Base-by-base conservation (phyloP, 2,329 filamentous ascomycete genomes). In the Colletotrichum sublineola region DNA sequence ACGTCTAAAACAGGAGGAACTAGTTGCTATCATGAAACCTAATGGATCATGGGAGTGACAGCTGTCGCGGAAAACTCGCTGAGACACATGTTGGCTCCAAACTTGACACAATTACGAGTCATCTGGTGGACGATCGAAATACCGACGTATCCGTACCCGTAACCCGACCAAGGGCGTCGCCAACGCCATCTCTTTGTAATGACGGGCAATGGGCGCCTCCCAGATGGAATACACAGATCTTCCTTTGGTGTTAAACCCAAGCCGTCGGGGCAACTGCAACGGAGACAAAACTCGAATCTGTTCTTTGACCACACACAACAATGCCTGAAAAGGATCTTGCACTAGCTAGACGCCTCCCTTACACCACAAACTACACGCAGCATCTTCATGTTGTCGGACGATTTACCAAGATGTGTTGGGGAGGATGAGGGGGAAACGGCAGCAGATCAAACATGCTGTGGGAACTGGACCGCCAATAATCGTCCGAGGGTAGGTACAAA, bases 391-490 rank as follows among this genome's bases (percentile, higher is more conserved):
- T 62, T 20, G 48, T 66, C 60, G 67, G 55, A 61, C 36, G 62
- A 61, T 70, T 71, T 70, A 40, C 44, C 40, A 56, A 57, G 31
- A 60, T 40, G 18, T 40, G 40, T 38, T 6, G n/a, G 48, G n/a
- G n/a, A 56, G 15, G 20, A 53, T 5, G 48, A 24, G 36, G 55
- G 46, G 55, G 38, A 52, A n/a, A n/a, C 42, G 15, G 50, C 63
- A 63, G 71, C 44, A 71, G 71, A 73, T 71, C 71, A 67, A 48
- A 67, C 67, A 57, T 8, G 46, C 5, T 33, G 55, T 38, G 40
- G 62, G 44, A 71, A 48, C 33, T 46, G 40, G 71, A 58, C 46
- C 42, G 3, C 11, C 33, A 38, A 52, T 31, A 36, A 18, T 40
- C 6, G 11, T 42, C 14, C n/a, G 40, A 29, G 61, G 15, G n/a